phyloP scores from a whole-genome alignment of 768 basidiomycete genomes.

The Tricholoma sp. region DNA sequence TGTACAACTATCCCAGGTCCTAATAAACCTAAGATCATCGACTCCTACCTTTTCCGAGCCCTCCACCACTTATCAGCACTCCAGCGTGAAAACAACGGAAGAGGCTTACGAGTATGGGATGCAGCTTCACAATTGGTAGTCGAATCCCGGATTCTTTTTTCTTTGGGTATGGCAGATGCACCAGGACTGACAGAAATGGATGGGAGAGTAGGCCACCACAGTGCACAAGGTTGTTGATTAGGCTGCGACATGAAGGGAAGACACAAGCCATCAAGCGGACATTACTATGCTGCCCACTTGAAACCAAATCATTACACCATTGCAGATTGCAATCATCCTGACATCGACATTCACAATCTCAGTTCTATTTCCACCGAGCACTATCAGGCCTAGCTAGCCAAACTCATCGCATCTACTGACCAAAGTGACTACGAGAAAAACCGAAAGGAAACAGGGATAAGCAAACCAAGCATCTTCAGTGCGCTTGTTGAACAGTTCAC shows the following conservation, averaged over 20 bases:
- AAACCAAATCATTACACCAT: conserved; percentile 12
- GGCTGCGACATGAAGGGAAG: conserved; percentile 22
- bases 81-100: not conserved
- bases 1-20: conserved; percentile 4
- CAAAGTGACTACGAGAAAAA: not conserved
- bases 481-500: not conserved
- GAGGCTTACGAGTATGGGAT: conserved; percentile 26
- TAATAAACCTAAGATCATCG: conserved; percentile 4
- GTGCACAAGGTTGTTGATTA: conserved; percentile 23
- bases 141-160: conserved; percentile 5
- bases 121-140: not conserved
- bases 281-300: conserved; percentile 9
- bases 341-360: conserved; percentile 7
- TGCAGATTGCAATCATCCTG: conserved; percentile 3
- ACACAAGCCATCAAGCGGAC: conserved; percentile 14
- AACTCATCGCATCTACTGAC: not conserved
- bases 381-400: not conserved
- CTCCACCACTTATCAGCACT: no score
- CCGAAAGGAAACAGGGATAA: no score
- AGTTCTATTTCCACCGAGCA: not conserved
- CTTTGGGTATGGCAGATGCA: conserved; percentile 12
- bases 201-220: conserved; percentile 26
- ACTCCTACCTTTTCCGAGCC: conserved; percentile 1
- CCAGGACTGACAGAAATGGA: conserved; percentile 14
- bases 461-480: conserved; percentile 1